A percentile compares a stretch with the other conserved stretches of the same genome.
phyloP scores from a whole-genome alignment of 2,329 filamentous ascomycete species.

The Paracamarosporium sp. region DNA sequence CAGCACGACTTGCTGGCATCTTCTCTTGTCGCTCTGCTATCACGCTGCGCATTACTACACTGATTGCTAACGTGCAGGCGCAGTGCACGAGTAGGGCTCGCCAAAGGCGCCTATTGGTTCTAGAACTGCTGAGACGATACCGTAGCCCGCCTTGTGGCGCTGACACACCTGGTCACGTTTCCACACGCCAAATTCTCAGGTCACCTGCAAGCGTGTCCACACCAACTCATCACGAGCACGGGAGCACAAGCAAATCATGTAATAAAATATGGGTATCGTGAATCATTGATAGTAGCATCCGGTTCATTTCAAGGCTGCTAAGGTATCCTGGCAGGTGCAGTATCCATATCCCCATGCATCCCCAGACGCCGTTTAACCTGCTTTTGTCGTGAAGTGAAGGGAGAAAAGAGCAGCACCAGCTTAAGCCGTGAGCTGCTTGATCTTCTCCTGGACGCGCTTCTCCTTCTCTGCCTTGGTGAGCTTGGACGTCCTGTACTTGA shows the following conservation, averaged over 20 bases:
- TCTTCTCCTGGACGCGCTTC: conserved; percentile 86
- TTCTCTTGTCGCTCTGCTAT: background rate
- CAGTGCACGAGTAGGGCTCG: background rate
- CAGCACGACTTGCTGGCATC: background rate
- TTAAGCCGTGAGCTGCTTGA: conserved; percentile 74
- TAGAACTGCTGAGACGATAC: background rate
- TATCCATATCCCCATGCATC: conserved; percentile 37
- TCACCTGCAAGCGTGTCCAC: background rate
- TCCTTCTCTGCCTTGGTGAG: conserved; percentile 83
- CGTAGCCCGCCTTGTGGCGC: background rate
- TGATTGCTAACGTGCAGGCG: background rate
- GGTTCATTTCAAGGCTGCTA: conserved; percentile 39
- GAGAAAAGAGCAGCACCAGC: conserved; percentile 21
- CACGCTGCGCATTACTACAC: background rate
- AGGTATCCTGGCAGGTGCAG: conserved; percentile 32
- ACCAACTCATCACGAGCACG: background rate
- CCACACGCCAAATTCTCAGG: background rate
- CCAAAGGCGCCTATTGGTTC: background rate
- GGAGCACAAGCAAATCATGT: background rate
- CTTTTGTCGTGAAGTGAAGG: conserved; percentile 41
- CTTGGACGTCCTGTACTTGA: conserved; percentile 84
- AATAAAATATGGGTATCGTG: background rate
- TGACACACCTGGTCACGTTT: background rate
- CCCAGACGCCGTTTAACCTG: conserved; percentile 44
- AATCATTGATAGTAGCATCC: conserved; percentile 28